These are phyloP conservation scores for Royoungia palumana DNA, from an alignment of 768 basidiomycete species.

Conservation along the genomic window DNA sequence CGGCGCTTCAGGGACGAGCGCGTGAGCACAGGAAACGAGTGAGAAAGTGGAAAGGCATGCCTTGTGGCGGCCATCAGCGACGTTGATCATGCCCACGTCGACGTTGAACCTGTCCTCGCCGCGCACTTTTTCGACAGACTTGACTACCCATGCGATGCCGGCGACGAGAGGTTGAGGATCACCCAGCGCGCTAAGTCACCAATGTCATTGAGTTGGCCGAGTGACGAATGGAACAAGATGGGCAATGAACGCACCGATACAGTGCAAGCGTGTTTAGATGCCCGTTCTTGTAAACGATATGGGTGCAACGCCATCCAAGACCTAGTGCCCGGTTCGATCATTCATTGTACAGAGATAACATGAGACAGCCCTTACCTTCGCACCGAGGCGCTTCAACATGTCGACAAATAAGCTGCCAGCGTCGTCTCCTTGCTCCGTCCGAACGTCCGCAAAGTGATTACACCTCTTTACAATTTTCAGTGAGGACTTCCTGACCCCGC, in stretches of 20 bases:
- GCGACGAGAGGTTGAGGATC: slow-evolving; percentile 77
- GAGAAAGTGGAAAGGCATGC: slow-evolving; percentile 24
- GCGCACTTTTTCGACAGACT: slow-evolving; percentile 69
- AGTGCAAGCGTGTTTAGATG: slow-evolving; percentile 71
- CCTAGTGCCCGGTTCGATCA: too few species aligned
- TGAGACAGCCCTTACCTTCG: too few species aligned
- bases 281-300: slow-evolving; percentile 85
- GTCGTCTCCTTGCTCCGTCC: slow-evolving; percentile 67
- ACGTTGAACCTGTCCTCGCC: slow-evolving; percentile 51
- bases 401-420: too few species aligned
- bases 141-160: slow-evolving; percentile 86
- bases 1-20: slow-evolving; percentile 50
- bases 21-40: not conserved
- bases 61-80: slow-evolving; percentile 57
- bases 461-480: slow-evolving; percentile 68
- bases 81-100: slow-evolving; percentile 55
- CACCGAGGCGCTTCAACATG: too few species aligned
- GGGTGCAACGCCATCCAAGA: slow-evolving; percentile 72
- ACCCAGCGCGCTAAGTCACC: slow-evolving; percentile 46
- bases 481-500: slow-evolving; percentile 29
- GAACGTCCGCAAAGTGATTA: slow-evolving; percentile 80
- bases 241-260: slow-evolving; percentile 56
- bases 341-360: too few species aligned
- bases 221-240: not conserved
- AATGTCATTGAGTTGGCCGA: not conserved